Evolutionary conservation across 768 basidiomycete genomes (phyloP).

Genomic region (Botryobasidium botryosum): DNA sequence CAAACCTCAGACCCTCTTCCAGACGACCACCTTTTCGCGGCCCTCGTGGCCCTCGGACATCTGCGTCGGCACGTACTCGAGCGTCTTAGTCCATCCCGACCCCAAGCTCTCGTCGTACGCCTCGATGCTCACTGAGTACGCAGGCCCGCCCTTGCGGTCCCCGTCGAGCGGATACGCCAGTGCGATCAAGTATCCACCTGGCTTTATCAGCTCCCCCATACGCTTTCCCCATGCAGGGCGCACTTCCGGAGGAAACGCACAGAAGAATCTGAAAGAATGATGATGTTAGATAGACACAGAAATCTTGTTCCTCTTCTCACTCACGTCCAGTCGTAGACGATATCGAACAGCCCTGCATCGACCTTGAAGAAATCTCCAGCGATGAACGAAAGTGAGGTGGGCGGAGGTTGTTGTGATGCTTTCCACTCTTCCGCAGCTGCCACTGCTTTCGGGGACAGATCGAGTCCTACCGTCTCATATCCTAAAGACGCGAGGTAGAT

Average conservation of each 20-base stretch:
- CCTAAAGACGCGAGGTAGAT: conserved; percentile 36
- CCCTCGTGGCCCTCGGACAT: conserved; percentile 28
- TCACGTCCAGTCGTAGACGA: conserved; percentile 52
- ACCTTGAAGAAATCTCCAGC: conserved; percentile 40
- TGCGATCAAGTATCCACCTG: conserved; percentile 46
- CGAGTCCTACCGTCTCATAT: conserved; percentile 33
- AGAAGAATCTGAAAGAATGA: conserved; percentile 38
- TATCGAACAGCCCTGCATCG: conserved; percentile 26
- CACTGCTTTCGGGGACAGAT: conserved; percentile 40
- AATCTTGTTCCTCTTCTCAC: neutral
- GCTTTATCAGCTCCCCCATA: conserved; percentile 37
- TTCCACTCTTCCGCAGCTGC: neutral
- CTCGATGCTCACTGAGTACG: conserved; percentile 40
- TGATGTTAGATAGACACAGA: neutral
- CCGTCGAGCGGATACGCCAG: conserved; percentile 40
- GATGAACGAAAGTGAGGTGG: conserved; percentile 12
- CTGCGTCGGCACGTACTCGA: conserved; percentile 33
- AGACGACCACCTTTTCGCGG: conserved; percentile 37
- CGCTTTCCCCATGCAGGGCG: conserved; percentile 40
- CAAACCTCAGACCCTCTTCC: conserved; percentile 33
- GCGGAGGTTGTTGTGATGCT: conserved; percentile 11
- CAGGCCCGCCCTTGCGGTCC: conserved; percentile 34
- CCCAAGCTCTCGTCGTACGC: conserved; percentile 37
- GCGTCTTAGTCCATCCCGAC: conserved; percentile 33
- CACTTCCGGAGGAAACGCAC: conserved; percentile 41